Evolutionary conservation across 306 rosid genomes (phyloP), one percentile per base, ranked within the genome.

Genomic region (Delonix regia): DNA sequence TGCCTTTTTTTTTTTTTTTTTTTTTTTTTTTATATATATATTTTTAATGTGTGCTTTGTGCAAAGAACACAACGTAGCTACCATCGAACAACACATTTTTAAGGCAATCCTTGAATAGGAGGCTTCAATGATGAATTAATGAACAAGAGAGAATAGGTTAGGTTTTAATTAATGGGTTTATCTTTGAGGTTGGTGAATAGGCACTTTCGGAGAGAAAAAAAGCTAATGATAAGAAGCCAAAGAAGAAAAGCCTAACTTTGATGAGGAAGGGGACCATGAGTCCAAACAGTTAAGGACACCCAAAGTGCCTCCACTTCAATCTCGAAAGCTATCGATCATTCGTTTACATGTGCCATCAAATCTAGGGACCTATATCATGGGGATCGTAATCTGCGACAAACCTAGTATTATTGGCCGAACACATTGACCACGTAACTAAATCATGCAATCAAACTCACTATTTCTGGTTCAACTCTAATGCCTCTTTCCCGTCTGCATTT

Each of bases 191-290:
- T 1, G 63, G 51, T 77, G 67, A 56, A 53, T 45, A 9, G 55
- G 82, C 82, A 42, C 66, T 82, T 64, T 55, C 52, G 52, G 4
- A 21, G 36, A 70, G 30, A 64, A 42, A 60, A 28, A 27, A 11
- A 45, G 15, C 45, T 39, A 41, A 66, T 66, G 22, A 41, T 12
- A 66, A 41, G 59, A 63, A 77, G 56, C 74, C 38, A 52, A 52
- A 39, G 55, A 34, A 30, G 69, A 61, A 56, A 28, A 70, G 71
- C 64, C 71, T 60, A 80, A 76, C 64, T 76, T 62, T 44, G 47
- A 70, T 68, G 78, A 53, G 55, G 9, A 22, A 38, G 77, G 13
- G 55, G 52, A 38, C 34, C 76, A 71, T 39, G 0, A 18, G 55
- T 9, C 47, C 56, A 9, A 18, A 14, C 9, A 30, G 45, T 42